Evolutionary conservation across 2,329 filamentous ascomycete species (phyloP), one percentile per base, ranked within the genome.

Genomic region (Zasmidium cellare): DNA sequence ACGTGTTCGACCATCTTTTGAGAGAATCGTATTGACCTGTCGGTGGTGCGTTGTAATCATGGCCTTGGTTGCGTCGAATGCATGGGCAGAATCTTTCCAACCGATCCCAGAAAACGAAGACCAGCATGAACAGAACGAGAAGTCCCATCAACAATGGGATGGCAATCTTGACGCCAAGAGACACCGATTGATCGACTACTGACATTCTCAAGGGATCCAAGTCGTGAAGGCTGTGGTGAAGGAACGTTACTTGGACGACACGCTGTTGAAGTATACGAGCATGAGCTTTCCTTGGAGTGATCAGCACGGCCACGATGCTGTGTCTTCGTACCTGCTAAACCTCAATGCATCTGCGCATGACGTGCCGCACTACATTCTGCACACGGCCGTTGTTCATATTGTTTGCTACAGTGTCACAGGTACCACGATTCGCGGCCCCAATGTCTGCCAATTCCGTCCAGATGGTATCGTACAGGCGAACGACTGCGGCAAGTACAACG

Each of bases 1-100:
- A 52, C 12, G 49, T 23, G 6, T 57, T 49, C 38, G 55, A 53
- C 41, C 49, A 57, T 25, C 55, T 52, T 16, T 44, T n/a, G 14
- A 57, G 1, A 19, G 41, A 25, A 19, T 57, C 41, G 45, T 57
- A 48, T 11, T 9, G 41, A 18, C 49, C 55, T 16, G 46, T 22
- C 9, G 49, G 41, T 28, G 49, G 16, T n/a, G 55, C 55, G 44
- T 57, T 53, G 47, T 22, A 57, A 14, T 52, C 44, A 24, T 9
- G 7, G 12, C 7, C n/a, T 18, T 41, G 7, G 7, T 14, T 41
- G 35, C 35, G 7, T 18, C n/a, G 35, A 18, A 14, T 16, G 5
- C 35, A 41, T 3, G 35, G n/a, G 35, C 35, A 9, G 35, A 41
- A 16, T 14, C n/a, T 41, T n/a, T 3, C 16, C 35, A 41, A 41